A percentile compares a stretch with the other conserved stretches of the same genome.
Conservation (phyloP, 352 stramenopile species). For the Phytophthora tentaculata region DNA sequence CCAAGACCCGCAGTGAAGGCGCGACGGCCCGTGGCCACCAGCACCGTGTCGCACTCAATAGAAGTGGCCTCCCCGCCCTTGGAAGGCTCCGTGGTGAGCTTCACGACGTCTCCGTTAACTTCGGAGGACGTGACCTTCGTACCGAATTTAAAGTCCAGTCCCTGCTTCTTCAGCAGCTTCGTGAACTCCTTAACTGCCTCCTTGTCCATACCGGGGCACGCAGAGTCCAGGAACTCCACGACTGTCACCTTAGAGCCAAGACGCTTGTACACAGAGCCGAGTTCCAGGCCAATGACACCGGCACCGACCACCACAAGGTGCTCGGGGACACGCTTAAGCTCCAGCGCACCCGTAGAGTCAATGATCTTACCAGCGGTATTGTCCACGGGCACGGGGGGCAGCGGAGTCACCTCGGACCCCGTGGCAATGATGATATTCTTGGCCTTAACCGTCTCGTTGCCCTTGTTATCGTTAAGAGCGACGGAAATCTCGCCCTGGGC, state of each 20-base stretch:
- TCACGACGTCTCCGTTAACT: conserved; percentile 93
- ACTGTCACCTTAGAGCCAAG: conserved; percentile 96
- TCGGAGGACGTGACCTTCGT: conserved; percentile 97
- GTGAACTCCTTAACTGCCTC: conserved; percentile 98
- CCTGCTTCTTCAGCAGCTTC: conserved; percentile 98
- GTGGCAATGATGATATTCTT: conserved; percentile 98
- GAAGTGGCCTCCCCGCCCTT: conserved; percentile 56
- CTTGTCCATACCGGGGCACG: conserved; percentile 93
- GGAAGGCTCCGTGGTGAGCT: conserved; percentile 94
- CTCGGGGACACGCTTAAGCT: conserved; percentile 93
- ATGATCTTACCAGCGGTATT: conserved; percentile 97
- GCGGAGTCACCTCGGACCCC: conserved; percentile 90
- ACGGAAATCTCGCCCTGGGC: conserved; percentile 94
- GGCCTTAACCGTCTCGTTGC: conserved; percentile 92
- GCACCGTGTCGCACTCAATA: conserved; percentile 83
- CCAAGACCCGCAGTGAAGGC: conserved; percentile 96
- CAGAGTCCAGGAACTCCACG: conserved; percentile 97
- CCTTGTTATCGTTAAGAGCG: conserved; percentile 88
- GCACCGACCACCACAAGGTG: conserved; percentile 97
- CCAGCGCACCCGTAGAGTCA: conserved; percentile 97
- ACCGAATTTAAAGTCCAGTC: conserved; percentile 97
- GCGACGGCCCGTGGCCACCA: conserved; percentile 92
- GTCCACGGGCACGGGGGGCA: conserved; percentile 97
- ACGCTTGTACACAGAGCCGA: conserved; percentile 98
- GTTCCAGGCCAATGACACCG: conserved; percentile 98